Evolutionary conservation across 371 early-diverging fungal genomes (phyloP), one percentile per base, ranked within the genome.

Genomic region (Neoconidiobolus thromboides): DNA sequence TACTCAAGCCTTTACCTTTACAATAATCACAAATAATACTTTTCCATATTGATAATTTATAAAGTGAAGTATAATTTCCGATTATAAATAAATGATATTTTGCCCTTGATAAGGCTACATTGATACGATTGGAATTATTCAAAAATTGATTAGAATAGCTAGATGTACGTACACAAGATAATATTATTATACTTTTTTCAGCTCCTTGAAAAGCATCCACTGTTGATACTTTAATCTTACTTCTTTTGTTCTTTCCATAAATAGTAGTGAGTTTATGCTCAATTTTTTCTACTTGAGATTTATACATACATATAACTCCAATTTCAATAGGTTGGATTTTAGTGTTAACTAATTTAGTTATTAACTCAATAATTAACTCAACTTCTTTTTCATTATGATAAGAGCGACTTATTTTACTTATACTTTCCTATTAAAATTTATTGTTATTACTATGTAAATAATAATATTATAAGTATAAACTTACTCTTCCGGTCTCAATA

Each of bases 131-230:
- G 26, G 64, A 61, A 43, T 72, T 73, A 50, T 71, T 72, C 54
- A 74, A 69, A 54, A 79, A 79, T 3, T 65, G 64, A 58, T 67
- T 72, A 15, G n/a, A 10, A 6, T 44, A 41, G 14, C 61, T 68
- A 1, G 58, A 63, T 4, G 81, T 79, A n/a, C 86, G 69, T 0
- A 85, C 86, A 1, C 81, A 79, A 2, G 83, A 81, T 36, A 89
- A 60, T 9, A 89, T 64, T 62, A 89, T 86, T 44, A 87, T 70
- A 12, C 78, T 75, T 61, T 82, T 85, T 64, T 90, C 91, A 14
- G 84, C 84, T 12, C 91, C 89, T 69, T 88, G 85, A 65, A 88
- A 91, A 2, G 87, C 83, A 66, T 91, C 91, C 1, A 87, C 86
- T 0, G 89, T 89, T 5, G 81, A 78, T 37, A 52, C 38, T 10